phyloP scores from a whole-genome alignment of 2,329 filamentous ascomycete genomes.

The Trichoderma sp. region DNA sequence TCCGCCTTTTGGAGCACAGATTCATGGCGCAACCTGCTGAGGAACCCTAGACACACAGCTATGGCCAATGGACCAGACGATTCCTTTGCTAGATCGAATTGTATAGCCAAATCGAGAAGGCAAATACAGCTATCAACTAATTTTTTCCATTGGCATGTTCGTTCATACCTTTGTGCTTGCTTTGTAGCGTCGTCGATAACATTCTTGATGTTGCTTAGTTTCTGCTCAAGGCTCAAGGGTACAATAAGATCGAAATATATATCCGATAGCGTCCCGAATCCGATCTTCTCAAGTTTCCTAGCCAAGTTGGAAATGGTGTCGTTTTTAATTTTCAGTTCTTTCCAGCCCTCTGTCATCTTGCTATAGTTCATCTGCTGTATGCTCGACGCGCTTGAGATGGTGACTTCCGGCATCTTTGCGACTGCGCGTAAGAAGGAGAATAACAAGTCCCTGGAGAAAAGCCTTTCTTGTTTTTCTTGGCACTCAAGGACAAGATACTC shows the following conservation, averaged over 20 bases:
- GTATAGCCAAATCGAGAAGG: not conserved
- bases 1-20: not conserved
- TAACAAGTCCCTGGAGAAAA: conserved; percentile 33
- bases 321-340: not conserved
- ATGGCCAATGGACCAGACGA: not conserved
- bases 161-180: not conserved
- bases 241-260: not conserved
- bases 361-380: not conserved
- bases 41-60: not conserved
- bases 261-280: not conserved
- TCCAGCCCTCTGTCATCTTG: not conserved
- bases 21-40: not conserved
- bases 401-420: conserved; percentile 23
- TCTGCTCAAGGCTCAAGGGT: not conserved
- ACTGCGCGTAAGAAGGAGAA: conserved; percentile 33
- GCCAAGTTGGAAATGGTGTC: not conserved
- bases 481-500: not conserved
- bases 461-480: not conserved
- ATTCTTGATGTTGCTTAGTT: not conserved
- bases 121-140: not conserved
- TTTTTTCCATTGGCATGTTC: not conserved
- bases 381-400: conserved; percentile 1
- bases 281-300: not conserved
- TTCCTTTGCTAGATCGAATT: not conserved
- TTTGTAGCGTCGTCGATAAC: not conserved